phyloP scores from a whole-genome alignment of 2,329 filamentous ascomycete genomes.

The Amesomyces nigricolor region DNA sequence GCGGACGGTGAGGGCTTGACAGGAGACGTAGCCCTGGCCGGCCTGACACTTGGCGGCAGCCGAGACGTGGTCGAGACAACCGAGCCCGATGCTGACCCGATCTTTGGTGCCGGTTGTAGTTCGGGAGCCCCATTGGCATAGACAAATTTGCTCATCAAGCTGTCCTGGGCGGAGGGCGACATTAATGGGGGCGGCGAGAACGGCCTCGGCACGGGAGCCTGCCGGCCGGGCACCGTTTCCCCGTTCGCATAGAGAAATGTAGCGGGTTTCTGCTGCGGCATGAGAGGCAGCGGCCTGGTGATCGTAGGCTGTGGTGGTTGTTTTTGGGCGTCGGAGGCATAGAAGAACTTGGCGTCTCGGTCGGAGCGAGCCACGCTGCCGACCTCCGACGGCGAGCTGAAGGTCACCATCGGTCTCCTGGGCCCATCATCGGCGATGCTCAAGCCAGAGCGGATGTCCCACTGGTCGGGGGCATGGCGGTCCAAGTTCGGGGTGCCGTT shows the following conservation, averaged over 20 bases:
- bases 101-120: constrained; percentile 33
- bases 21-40: constrained; percentile 47
- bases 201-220: constrained; percentile 30
- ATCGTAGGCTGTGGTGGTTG: constrained; percentile 18
- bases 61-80: constrained; percentile 42
- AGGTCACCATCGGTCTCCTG: constrained; percentile 32
- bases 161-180: constrained; percentile 25
- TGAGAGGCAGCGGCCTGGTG: constrained; percentile 27
- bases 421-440: constrained; percentile 30
- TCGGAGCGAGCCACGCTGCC: constrained; percentile 29
- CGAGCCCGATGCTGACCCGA: constrained; percentile 39
- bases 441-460: constrained; percentile 37
- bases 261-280: constrained; percentile 35
- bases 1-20: constrained; percentile 36
- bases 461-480: constrained; percentile 38
- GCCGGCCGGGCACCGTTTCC: constrained; percentile 36
- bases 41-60: constrained; percentile 35
- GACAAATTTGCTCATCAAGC: constrained; percentile 60
- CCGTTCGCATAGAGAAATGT: constrained; percentile 56
- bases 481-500: constrained; percentile 52
- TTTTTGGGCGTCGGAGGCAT: constrained; percentile 69
- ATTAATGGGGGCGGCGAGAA: constrained; percentile 32
- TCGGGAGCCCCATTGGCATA: constrained; percentile 64
- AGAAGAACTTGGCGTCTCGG: constrained; percentile 74
- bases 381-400: constrained; percentile 36